A percentile compares a stretch with the other conserved stretches of the same genome.
These are phyloP conservation scores for Trifolium fragiferum DNA, from an alignment of 306 rosid genomes.

Conservation along the genomic window DNA sequence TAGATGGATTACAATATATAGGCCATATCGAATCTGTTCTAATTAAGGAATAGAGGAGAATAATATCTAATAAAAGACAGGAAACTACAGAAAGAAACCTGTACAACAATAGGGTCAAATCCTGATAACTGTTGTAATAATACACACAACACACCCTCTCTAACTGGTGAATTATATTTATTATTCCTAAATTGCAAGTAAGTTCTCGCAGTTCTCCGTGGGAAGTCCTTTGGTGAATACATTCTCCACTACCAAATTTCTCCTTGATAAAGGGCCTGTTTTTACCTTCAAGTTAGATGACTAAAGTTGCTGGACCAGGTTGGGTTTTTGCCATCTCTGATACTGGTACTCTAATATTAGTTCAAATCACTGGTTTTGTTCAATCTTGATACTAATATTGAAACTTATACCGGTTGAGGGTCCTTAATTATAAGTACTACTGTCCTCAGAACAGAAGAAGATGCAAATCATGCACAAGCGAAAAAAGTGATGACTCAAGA, in stretches of 20 bases:
- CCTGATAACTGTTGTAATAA: not conserved
- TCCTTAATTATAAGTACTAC: not conserved
- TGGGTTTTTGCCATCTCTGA: not conserved
- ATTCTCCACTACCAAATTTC: not conserved
- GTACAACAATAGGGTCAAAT: conserved; percentile 2
- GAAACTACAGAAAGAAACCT: not conserved
- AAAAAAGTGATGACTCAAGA: not conserved
- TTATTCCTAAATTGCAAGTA: not conserved
- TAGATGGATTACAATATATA: not conserved
- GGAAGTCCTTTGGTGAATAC: not conserved
- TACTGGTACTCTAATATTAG: not conserved
- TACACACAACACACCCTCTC: not conserved
- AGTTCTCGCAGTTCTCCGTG: conserved; percentile 4
- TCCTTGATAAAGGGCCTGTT: not conserved
- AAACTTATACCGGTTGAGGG: not conserved
- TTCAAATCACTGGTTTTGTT: not conserved
- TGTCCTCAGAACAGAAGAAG: not conserved
- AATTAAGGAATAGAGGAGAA: not conserved
- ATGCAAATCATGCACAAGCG: not conserved
- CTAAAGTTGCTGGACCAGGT: not conserved
- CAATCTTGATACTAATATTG: not conserved
- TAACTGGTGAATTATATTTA: not conserved
- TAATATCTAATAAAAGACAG: not conserved
- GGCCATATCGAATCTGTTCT: not conserved
- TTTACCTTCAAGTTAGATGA: not conserved